These are phyloP conservation scores for Sporothrix curviconia DNA, from an alignment of 2,329 filamentous ascomycete genomes.

Conservation along the genomic window DNA sequence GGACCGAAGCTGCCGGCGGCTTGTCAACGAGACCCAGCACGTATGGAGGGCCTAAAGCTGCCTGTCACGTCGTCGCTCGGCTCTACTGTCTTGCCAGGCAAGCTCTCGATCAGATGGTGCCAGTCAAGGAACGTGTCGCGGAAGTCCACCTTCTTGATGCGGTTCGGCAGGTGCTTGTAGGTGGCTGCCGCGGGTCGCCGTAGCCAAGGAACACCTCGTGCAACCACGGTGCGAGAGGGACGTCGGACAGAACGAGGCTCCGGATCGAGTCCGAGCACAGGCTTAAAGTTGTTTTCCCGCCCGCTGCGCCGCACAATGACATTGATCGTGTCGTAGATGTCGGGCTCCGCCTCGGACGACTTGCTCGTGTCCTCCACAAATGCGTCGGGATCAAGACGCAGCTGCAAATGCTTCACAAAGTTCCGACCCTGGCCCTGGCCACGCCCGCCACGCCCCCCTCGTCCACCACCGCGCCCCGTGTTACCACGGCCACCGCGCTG, in stretches of 20 bases:
- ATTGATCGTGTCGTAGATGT: conserved; percentile 81
- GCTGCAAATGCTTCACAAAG: conserved; percentile 61
- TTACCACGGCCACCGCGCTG: not conserved
- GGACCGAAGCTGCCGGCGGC: conserved; percentile 36
- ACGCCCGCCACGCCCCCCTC: conserved; percentile 45
- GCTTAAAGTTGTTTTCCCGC: conserved; percentile 95
- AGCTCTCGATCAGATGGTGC: conserved; percentile 84
- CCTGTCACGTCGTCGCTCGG: conserved; percentile 63
- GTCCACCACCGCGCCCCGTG: conserved; percentile 23
- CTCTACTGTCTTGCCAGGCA: conserved; percentile 82
- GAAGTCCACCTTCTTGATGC: conserved; percentile 75
- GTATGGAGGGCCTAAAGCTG: conserved; percentile 82
- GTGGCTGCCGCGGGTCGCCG: conserved; percentile 84
- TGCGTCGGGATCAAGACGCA: conserved; percentile 72
- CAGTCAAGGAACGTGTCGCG: conserved; percentile 93
- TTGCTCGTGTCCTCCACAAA: conserved; percentile 72
- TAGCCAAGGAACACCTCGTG: conserved; percentile 98
- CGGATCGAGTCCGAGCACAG: conserved; percentile 88
- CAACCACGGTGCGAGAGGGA: conserved; percentile 82
- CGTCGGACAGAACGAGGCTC: conserved; percentile 74
- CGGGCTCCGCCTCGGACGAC: conserved; percentile 58
- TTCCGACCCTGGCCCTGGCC: conserved; percentile 44
- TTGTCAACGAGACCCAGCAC: conserved; percentile 64
- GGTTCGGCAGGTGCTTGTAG: conserved; percentile 75
- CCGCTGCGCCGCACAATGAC: conserved; percentile 75